Base-by-base conservation (phyloP, 2,329 filamentous ascomycete genomes). In the Aspergillus proliferans region DNA sequence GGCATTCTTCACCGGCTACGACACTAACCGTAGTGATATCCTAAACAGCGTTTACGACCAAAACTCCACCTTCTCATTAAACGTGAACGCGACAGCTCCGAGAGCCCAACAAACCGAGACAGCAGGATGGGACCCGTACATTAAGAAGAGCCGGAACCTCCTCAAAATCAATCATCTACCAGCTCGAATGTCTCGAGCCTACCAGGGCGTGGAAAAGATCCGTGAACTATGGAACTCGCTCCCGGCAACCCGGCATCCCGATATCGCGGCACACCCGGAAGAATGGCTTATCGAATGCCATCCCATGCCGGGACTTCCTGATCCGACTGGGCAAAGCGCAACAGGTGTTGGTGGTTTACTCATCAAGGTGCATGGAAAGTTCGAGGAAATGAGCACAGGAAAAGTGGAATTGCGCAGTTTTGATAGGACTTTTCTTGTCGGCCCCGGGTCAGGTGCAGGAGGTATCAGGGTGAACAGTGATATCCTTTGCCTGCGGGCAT, bases 241-340 rank as follows among this genome's bases (percentile, higher is more conserved):
- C 3, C 90, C 90, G 0, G 71, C 74, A 38, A 92, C 88, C 7
- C 80, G 79, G 41, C 90, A 95, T 64, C 85, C 88, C 1, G 79
- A 86, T 59, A 79, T 94, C 53, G 74, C 77, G 44, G 71, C 78
- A 1, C 81, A 88, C 43, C 71, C 83, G 10, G 76, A 81, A 61
- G 87, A 90, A 59, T 95, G 89, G 77, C 81, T 89, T 46, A 83
- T 95, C 63, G 89, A 95, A 68, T 91, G 88, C 57, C 85, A 89
- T 59, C 79, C 85, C 14, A 74, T 91, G 30, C 80, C 84, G 1
- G 83, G 85, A 30, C 76, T 94, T 21, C 78, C 80, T 2, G 88
- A 94, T 58, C 84, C 83, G 2, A 79, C 77, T 10, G 82, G 83
- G 1, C 70, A 84, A 54, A 84, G 77, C 52, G 65, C 72, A 1